These are phyloP conservation scores for Chondrus crispus DNA, from an alignment of 23 red algal species.

Conservation along the genomic window DNA sequence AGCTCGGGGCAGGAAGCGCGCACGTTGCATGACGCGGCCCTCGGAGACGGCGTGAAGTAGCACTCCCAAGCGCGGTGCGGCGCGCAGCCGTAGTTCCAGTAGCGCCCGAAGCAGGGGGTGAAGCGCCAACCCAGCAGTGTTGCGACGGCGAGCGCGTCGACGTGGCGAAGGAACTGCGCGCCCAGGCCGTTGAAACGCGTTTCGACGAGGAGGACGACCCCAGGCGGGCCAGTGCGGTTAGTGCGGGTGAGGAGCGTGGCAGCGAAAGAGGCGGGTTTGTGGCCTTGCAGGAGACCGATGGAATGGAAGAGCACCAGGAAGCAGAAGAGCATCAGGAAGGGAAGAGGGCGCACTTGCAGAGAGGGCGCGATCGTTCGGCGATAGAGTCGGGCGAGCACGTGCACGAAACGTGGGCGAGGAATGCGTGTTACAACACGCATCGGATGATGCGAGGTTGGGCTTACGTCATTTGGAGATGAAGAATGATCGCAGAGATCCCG, in stretches of 20 bases:
- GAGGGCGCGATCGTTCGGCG: too few species aligned
- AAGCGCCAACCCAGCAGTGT: not conserved
- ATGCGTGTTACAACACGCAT: too few species aligned
- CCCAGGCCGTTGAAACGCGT: slow-evolving; percentile 70
- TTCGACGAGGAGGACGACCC: slow-evolving; percentile 7
- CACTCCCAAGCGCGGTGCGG: slow-evolving; percentile 52
- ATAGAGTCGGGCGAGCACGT: too few species aligned
- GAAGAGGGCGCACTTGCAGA: not conserved
- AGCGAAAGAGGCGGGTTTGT: not conserved
- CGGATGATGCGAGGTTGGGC: too few species aligned
- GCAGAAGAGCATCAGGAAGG: not conserved
- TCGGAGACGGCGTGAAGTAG: slow-evolving; percentile 26
- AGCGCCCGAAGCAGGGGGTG: not conserved
- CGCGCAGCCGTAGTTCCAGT: slow-evolving; percentile 82
- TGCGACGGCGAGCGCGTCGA: slow-evolving; percentile 51
- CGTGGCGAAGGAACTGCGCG: slow-evolving; percentile 59
- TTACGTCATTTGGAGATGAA: too few species aligned
- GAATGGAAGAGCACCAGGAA: not conserved
- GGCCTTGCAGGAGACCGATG: not conserved
- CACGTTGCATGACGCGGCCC: not conserved
- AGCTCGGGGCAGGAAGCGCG: slow-evolving; percentile 5
- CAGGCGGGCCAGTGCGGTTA: not conserved
- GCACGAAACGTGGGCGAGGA: too few species aligned
- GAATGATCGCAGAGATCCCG: too few species aligned
- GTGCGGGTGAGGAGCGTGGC: not conserved